Evolutionary conservation across 2,329 filamentous ascomycete species (phyloP).

Genomic region (Scedosporium dehoogii): DNA sequence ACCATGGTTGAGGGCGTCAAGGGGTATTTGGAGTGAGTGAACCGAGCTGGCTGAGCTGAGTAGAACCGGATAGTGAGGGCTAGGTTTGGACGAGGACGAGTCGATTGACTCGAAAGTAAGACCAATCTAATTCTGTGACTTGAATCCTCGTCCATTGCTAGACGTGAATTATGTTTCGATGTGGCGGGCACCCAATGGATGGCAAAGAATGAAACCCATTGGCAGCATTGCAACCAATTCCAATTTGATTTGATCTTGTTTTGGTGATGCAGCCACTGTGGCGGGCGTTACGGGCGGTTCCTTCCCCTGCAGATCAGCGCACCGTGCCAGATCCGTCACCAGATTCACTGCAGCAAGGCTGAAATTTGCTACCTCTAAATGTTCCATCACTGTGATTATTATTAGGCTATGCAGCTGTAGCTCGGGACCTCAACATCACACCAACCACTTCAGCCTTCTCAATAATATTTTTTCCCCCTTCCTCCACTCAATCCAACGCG

Average conservation of each 20-base stretch:
- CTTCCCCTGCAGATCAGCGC: not conserved
- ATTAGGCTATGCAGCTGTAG: too few relatives aligned
- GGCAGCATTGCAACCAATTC: not conserved
- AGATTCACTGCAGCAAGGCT: not conserved
- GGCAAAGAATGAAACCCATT: not conserved
- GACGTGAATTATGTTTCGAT: too few relatives aligned
- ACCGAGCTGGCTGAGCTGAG: too few relatives aligned
- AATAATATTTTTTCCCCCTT: not conserved
- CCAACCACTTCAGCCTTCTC: not conserved
- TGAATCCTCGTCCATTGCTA: too few relatives aligned
- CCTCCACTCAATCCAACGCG: not conserved
- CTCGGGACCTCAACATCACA: not conserved
- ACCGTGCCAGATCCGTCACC: not conserved
- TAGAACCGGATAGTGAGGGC: too few relatives aligned
- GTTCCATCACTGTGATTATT: too few relatives aligned
- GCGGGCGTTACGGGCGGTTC: not conserved
- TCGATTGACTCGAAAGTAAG: too few relatives aligned
- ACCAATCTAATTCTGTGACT: too few relatives aligned
- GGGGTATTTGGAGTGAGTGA: slow-evolving; percentile 7
- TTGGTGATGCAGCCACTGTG: not conserved
- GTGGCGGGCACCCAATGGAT: too few relatives aligned
- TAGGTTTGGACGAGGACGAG: too few relatives aligned
- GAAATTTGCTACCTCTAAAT: not conserved
- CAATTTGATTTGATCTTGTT: too few relatives aligned
- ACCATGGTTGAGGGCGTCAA: slow-evolving; percentile 27